Evolutionary conservation across 1,284 basidiomycete species (phyloP).

Genomic region (Sanghuangporus weigelae): DNA sequence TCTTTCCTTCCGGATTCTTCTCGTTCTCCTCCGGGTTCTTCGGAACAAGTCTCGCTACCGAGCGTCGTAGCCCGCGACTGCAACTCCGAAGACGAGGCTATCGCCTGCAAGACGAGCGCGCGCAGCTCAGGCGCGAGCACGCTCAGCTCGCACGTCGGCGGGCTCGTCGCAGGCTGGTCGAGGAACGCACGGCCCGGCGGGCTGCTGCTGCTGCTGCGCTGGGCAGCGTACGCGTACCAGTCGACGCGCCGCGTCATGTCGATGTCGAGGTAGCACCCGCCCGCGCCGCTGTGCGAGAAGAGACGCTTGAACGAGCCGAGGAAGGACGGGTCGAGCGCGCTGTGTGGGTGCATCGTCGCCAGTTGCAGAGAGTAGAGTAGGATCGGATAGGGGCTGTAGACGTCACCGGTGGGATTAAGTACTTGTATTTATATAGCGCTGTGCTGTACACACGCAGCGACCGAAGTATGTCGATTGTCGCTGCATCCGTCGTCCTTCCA

Average conservation of each 20-base stretch:
- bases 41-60: too few relatives aligned
- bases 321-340: conserved; percentile 12
- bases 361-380: neutral
- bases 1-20: too few relatives aligned
- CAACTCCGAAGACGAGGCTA: neutral
- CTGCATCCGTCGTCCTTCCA: too few relatives aligned
- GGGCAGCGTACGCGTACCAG: neutral
- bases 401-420: neutral
- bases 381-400: neutral
- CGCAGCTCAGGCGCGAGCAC: neutral
- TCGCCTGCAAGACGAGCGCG: neutral
- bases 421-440: too few relatives aligned
- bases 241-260: conserved; percentile 12
- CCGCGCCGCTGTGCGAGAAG: neutral
- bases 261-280: conserved; percentile 3
- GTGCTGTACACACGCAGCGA: too few relatives aligned
- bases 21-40: too few relatives aligned
- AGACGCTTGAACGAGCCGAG: conserved; percentile 12
- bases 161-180: conserved; percentile 6
- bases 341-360: conserved; percentile 11
- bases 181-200: neutral
- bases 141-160: neutral
- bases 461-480: too few relatives aligned
- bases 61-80: too few relatives aligned
- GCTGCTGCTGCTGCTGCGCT: neutral